Conservation (phyloP, 2,329 filamentous ascomycete species). For the Ophiosphaerella narmari region DNA sequence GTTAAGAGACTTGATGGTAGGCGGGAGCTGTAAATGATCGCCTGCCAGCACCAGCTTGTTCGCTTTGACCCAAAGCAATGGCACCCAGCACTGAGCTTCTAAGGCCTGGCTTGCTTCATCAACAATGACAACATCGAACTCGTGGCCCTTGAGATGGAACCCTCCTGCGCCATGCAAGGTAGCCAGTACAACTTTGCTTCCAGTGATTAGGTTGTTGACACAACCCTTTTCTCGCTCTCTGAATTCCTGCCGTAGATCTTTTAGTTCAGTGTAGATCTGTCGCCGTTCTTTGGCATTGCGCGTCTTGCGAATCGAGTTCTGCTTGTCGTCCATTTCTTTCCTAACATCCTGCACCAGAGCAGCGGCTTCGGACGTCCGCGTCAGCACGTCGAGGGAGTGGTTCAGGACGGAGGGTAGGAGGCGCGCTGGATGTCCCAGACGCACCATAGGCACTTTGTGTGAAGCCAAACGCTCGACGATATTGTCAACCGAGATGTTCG, state of each 20-base stretch:
- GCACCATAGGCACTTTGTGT: conserved; percentile 83
- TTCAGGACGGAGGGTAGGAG: conserved; percentile 84
- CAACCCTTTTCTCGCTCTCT: conserved; percentile 82
- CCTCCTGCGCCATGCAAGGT: conserved; percentile 93
- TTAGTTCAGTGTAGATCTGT: conserved; percentile 83
- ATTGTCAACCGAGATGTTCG: conserved; percentile 97
- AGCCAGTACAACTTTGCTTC: conserved; percentile 85
- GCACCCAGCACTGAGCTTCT: conserved; percentile 97
- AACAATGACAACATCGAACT: conserved; percentile 92
- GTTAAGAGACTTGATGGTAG: conserved; percentile 83
- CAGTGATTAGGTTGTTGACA: conserved; percentile 72
- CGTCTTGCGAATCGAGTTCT: conserved; percentile 86
- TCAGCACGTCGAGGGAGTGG: conserved; percentile 90
- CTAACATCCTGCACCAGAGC: conserved; percentile 88
- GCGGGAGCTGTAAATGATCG: conserved; percentile 91
- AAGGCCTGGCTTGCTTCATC: conserved; percentile 96
- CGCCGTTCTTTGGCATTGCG: conserved; percentile 77
- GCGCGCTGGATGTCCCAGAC: conserved; percentile 89
- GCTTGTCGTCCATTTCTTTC: conserved; percentile 90
- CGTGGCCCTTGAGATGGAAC: conserved; percentile 75
- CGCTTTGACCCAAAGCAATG: conserved; percentile 70
- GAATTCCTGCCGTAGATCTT: conserved; percentile 85
- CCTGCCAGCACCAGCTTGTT: conserved; percentile 88
- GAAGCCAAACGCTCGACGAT: conserved; percentile 90
- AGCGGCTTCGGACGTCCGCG: conserved; percentile 86